Base-by-base conservation (phyloP, 2,329 filamentous ascomycete species). In the Colletotrichum gloeosporioides region DNA sequence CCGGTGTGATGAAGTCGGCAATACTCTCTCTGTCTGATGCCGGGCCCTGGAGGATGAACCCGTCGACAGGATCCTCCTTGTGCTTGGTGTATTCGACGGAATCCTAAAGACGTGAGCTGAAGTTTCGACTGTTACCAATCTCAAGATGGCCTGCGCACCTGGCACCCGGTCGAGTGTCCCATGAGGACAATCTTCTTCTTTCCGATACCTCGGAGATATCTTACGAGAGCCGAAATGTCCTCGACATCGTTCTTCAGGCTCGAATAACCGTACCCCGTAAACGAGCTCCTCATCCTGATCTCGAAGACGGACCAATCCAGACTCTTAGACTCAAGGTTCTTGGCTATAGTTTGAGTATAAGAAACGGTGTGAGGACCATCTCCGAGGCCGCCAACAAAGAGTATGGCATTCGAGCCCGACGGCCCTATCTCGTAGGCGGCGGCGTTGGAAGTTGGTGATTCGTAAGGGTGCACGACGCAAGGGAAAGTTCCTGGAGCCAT, bases 41-140 rank as follows among this genome's bases (percentile, higher is more conserved):
- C 0, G 95, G 93, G 0, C 93, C 95, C 83, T 98, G 96, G 71
- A 98, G 86, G 61, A 98, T 93, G 65, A 92, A 93, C 44, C 94
- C 96, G 76, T 97, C 92, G 3, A 98, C 86, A 0, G 91, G 90
- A 8, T 81, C 80, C 44, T 87, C 80, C 77, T 86, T 86, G 65
- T 82, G 81, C 69, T 87, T 83, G 25, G 85, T 85, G 72, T 92
- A 92, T 78, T 89, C 89, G 83, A 92, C 89, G 77, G 88, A 90
- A 79, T 92, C 90, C 89, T 92, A 55, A 3, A 22, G 22, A 27
- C 73, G 79, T 77, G 34, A 66, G 59, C 27, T 12, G 73, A 10
- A 39, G 10, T n/a, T 10, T 29, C 65, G 13, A 10, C 36, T 53
- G 9, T 32, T 39, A 10, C n/a, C n/a, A 15, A 29, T n/a, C 25